Conservation (phyloP, 73 alveolate genomes). For the Paramecium octaurelia region DNA sequence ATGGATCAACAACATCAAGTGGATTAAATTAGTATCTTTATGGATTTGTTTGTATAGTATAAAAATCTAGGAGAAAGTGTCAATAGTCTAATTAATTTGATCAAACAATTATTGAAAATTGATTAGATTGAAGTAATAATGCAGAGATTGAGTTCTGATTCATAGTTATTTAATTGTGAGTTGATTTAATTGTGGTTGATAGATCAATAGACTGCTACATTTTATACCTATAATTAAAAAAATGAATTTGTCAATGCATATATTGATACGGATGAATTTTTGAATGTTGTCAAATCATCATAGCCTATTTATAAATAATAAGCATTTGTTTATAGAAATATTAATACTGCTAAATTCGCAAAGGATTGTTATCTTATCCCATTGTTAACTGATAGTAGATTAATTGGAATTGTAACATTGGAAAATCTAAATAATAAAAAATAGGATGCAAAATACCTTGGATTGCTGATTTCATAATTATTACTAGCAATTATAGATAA, state of each 20-base stretch:
- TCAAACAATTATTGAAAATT: neutral
- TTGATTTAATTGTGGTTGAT: neutral
- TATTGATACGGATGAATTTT: constrained; percentile 34
- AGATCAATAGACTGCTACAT: constrained; percentile 38
- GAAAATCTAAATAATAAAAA: constrained; percentile 18
- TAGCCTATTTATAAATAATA: constrained; percentile 22
- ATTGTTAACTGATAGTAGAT: neutral
- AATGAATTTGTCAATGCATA: constrained; percentile 26
- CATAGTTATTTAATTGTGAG: constrained; percentile 15
- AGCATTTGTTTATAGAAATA: neutral
- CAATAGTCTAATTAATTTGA: neutral
- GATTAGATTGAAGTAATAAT: neutral
- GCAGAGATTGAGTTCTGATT: neutral
- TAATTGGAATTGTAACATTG: neutral
- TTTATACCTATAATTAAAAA: constrained; percentile 12
- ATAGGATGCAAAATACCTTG: constrained; percentile 29
- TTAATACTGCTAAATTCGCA: neutral
- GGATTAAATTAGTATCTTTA: neutral
- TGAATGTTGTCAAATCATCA: neutral
- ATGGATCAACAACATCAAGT: neutral
- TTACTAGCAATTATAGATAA: neutral
- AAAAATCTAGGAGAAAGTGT: neutral
- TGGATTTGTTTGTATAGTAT: constrained; percentile 31
- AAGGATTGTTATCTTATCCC: constrained; percentile 39
- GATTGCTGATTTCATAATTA: neutral